A percentile compares a stretch with the other conserved stretches of the same genome.
These are phyloP conservation scores for Decorospora gaudefroyi DNA, from an alignment of 2,329 filamentous ascomycete genomes.

Conservation along the genomic window DNA sequence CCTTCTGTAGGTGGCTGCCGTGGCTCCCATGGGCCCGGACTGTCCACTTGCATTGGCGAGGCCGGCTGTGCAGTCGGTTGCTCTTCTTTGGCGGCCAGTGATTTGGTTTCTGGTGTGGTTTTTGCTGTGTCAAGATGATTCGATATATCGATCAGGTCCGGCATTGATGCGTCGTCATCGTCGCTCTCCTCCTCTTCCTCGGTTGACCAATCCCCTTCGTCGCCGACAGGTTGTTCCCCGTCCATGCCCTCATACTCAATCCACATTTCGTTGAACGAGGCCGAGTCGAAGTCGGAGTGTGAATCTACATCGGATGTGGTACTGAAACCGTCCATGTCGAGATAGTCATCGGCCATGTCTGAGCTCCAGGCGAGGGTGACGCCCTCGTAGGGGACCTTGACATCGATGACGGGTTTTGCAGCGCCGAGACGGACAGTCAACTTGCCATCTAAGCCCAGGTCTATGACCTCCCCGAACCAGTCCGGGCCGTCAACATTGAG, in stretches of 20 bases:
- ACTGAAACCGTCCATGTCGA: slow-evolving; percentile 33
- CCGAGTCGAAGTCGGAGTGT: slow-evolving; percentile 39
- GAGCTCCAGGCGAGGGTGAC: slow-evolving; percentile 55
- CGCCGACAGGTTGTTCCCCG: slow-evolving; percentile 34
- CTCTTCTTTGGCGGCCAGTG: slow-evolving; percentile 28
- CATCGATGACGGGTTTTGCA: slow-evolving; percentile 54
- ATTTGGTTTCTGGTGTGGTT: slow-evolving; percentile 42
- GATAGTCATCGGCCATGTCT: slow-evolving; percentile 46
- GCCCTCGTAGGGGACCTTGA: slow-evolving; percentile 55
- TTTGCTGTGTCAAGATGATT: slow-evolving; percentile 40
- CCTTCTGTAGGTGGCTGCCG: slow-evolving; percentile 9
- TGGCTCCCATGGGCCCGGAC: no score
- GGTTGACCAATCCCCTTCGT: slow-evolving; percentile 46
- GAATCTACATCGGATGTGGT: slow-evolving; percentile 44
- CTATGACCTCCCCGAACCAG: slow-evolving; percentile 63
- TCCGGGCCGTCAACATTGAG: slow-evolving; percentile 38
- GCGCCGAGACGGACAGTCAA: slow-evolving; percentile 60
- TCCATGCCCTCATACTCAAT: slow-evolving; percentile 47
- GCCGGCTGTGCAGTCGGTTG: slow-evolving; percentile 14
- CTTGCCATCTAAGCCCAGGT: slow-evolving; percentile 58
- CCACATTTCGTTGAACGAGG: slow-evolving; percentile 46
- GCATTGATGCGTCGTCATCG: slow-evolving; percentile 42
- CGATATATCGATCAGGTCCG: slow-evolving; percentile 27
- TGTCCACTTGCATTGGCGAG: slow-evolving; percentile 12
- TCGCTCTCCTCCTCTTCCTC: slow-evolving; percentile 45